Evolutionary conservation across 2,329 filamentous ascomycete genomes (phyloP).

Genomic region (Sporothrix schenckii): DNA sequence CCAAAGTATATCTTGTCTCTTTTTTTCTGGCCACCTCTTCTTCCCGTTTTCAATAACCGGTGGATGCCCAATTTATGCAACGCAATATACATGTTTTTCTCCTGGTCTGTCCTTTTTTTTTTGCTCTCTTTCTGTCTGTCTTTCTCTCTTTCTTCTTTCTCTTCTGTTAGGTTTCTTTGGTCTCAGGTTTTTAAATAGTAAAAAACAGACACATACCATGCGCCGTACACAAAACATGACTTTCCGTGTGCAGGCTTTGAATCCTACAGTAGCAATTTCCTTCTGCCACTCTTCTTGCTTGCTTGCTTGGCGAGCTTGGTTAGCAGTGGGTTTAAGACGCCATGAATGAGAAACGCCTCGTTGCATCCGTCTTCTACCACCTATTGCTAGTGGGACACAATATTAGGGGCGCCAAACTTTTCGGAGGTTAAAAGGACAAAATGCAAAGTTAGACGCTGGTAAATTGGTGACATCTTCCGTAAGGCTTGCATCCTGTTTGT

Average conservation of each 20-base stretch:
- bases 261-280: neutral
- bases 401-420: neutral
- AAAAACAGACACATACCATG: neutral
- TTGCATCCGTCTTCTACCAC: slow-evolving; percentile 1
- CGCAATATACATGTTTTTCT: neutral
- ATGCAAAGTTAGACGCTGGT: no score
- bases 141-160: neutral
- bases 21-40: neutral
- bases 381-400: neutral
- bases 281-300: neutral
- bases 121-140: neutral
- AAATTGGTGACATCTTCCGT: no score
- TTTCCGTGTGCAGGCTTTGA: neutral
- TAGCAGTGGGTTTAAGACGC: neutral
- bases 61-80: neutral
- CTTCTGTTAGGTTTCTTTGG: neutral
- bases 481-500: no score
- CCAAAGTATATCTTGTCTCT: slow-evolving; percentile 9
- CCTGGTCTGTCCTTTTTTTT: neutral
- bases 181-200: neutral
- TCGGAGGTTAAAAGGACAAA: no score
- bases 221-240: slow-evolving; percentile 10
- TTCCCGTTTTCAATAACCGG: neutral
- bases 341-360: slow-evolving; percentile 4
- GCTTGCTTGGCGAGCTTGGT: neutral